These are phyloP conservation scores for Coemansia sp. DNA, from an alignment of 192 early-diverging fungal genomes.

Conservation along the genomic window DNA sequence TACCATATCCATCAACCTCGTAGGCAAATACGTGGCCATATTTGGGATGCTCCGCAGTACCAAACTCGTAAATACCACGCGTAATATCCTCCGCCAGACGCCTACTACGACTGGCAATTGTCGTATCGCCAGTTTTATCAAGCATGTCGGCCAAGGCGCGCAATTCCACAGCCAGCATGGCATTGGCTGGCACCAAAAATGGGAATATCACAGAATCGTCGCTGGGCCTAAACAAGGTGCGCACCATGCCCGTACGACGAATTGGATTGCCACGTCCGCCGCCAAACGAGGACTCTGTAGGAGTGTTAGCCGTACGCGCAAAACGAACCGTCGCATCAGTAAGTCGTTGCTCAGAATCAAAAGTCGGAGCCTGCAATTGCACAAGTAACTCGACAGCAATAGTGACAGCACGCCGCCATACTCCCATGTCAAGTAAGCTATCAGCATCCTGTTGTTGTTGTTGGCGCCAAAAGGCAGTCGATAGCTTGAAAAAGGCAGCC, in stretches of 20 bases:
- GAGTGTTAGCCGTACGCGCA: conserved; percentile 14
- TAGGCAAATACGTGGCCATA: conserved; percentile 59
- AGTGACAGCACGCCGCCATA: conserved; percentile 52
- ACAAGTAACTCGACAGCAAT: conserved; percentile 35
- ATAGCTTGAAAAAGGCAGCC: conserved; percentile 58
- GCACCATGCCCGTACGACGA: conserved; percentile 44
- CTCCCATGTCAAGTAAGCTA: conserved; percentile 12
- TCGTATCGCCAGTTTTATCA: conserved; percentile 8
- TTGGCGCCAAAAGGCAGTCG: conserved; percentile 49
- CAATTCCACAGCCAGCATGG: conserved; percentile 62
- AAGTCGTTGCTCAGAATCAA: conserved; percentile 23
- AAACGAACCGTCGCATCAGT: conserved; percentile 40
- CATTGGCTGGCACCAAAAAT: conserved; percentile 63
- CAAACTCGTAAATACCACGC: conserved; percentile 52
- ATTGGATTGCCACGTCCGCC: conserved; percentile 47
- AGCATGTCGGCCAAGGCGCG: conserved; percentile 46
- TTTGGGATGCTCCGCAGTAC: conserved; percentile 46
- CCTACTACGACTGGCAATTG: conserved; percentile 7
- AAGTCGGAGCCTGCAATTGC: conserved; percentile 51
- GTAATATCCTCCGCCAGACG: conserved; percentile 51
- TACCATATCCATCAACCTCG: conserved; percentile 66
- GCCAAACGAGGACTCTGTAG: conserved; percentile 50
- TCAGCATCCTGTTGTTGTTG: conserved; percentile 11
- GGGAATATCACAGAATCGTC: conserved; percentile 62
- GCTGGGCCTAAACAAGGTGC: conserved; percentile 58